Base-by-base conservation (phyloP, 2,329 filamentous ascomycete genomes). In the Penicillium sp. region DNA sequence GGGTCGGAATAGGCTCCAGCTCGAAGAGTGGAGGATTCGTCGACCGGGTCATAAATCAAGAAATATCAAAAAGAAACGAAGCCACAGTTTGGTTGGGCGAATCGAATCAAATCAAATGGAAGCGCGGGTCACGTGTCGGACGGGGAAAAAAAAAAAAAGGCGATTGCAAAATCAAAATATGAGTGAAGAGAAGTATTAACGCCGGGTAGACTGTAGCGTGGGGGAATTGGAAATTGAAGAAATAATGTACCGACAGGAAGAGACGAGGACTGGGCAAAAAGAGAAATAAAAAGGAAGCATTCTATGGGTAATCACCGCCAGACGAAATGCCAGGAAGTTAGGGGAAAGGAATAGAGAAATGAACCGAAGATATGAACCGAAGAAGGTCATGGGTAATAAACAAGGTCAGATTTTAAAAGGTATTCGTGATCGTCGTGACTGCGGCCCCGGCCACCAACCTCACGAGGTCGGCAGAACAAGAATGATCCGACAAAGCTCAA, bases 261-360 rank as follows among this genome's bases (percentile, higher is more conserved):
- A 56, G 62, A 60, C 60, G 51, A 58, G 55, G 60, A 61, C 56
- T 15, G n/a, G 52, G 55, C 61, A 64, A 53, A 21, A 58, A 57
- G 62, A 49, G 40, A 58, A 54, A 61, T n/a, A 56, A 59, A 64
- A 61, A 58, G 54, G 63, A 66, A 62, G 40, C 63, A 64, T 63
- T 73, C 70, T 73, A 73, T 72, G 59, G 64, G 64, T 64, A 67
- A 64, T 62, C 67, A 66, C 62, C 62, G 66, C 67, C 61, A 66
- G 65, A 65, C 51, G 46, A 68, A 70, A 70, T 70, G 75, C 72
- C 65, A 55, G 60, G 55, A 56, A 67, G 62, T 60, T 59, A 62
- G 64, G 60, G 63, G 54, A 65, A 63, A 58, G 59, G 54, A 52
- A 47, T 60, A 60, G 57, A 58, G 58, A 55, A 51, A 63, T 63